Base-by-base conservation (phyloP, 2,329 filamentous ascomycete species). In the Neobulgaria alba region DNA sequence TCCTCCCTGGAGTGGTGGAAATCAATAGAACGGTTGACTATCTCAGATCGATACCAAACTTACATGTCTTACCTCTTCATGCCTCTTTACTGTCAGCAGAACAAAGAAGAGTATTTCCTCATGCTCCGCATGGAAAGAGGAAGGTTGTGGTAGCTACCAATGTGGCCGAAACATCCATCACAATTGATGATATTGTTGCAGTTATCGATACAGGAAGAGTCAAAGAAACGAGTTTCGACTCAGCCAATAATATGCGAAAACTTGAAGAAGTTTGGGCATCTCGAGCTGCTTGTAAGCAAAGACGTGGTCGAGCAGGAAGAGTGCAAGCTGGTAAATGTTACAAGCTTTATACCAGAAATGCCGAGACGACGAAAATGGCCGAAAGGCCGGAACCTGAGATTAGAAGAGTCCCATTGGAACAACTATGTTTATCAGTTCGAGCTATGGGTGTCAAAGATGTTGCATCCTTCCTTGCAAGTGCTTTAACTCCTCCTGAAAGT, bases 91-190 rank as follows among this genome's bases (percentile, higher is more conserved):
- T 93, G 55, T 90, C 90, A 8, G 73, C 73, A 2, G 90, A 96
- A 54, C 92, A 98, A 62, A 82, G 85, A 46, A 75, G 79, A 17
- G 92, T 98, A 1, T 98, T 98, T 59, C 72, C 77, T 19, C 71
- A 72, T 10, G 67, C 92, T 3, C 89, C 90, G 0, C 61, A 67
- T 2, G 88, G 88, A 0, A 89, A 86, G 63, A 75, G 92, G 26
- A 98, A 98, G 63, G 77, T 98, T 10, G 85, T 98, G 23, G 85
- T 90, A 5, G 86, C 92, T 1, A 98, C 92, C 33, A 98, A 98
- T 56, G 90, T 98, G 2, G 92, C 92, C 2, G 92, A 98, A 61
- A 98, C 92, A 0, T 96, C 92, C 2, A 96, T 98, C 60, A 98
- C 92, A 0, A 98, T 98, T 45, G 89, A 95, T 58, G 92, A 98